Conservation (phyloP, 345 rosid genomes). For the Dovyalis caffra region DNA sequence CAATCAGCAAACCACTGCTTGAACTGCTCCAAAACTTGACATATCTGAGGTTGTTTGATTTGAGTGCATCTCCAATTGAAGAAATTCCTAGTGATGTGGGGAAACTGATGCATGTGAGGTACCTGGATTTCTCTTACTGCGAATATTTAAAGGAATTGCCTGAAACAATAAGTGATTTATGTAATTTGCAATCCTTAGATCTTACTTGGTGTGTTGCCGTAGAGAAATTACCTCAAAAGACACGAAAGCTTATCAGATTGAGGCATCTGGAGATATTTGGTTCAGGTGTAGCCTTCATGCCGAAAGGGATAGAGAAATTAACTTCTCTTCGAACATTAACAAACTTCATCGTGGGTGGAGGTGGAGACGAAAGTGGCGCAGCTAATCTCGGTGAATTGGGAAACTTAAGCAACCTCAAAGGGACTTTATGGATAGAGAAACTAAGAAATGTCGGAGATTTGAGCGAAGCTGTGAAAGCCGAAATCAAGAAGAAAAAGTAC, state of each 20-base stretch:
- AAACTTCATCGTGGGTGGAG: not conserved
- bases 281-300: not conserved
- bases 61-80: not conserved
- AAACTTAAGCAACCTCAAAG: not conserved
- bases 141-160: not conserved
- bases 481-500: not conserved
- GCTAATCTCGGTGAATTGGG: constrained; percentile 1
- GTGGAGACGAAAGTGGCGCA: not conserved
- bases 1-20: not conserved
- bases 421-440: not conserved
- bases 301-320: constrained; percentile 18
- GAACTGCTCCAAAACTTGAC: not conserved
- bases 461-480: not conserved
- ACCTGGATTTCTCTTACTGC: not conserved
- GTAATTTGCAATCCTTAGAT: constrained; percentile 4
- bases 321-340: constrained; percentile 1
- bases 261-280: not conserved
- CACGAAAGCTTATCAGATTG: constrained; percentile 1
- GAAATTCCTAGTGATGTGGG: not conserved
- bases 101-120: constrained; percentile 6
- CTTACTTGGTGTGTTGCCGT: rapidly evolving
- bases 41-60: not conserved
- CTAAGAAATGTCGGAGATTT: not conserved
- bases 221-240: constrained; percentile 1
- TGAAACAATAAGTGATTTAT: constrained; percentile 8